Percentiles rank a stretch among this genome's conserved stretches.
Evolutionary conservation across 805 yeast genomes (phyloP).

Genomic region (Cephaloascus fragrans): DNA sequence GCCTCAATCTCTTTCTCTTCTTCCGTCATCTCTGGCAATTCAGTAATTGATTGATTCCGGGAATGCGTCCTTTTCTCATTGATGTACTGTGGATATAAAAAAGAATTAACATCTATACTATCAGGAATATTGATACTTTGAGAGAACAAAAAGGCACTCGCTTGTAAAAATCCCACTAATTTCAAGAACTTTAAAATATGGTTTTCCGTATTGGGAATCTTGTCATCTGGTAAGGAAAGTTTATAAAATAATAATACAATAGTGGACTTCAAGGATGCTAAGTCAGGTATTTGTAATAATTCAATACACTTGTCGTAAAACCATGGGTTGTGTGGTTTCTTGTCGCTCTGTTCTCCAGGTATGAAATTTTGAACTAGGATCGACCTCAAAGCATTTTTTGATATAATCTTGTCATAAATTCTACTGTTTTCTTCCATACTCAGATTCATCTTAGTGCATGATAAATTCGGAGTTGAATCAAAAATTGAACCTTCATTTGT

Average conservation of each 20-base stretch:
- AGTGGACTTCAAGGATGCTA: not conserved
- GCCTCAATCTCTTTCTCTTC: slow-evolving; percentile 36
- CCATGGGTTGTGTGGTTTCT: not conserved
- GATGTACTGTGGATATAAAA: not conserved
- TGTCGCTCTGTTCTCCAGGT: not conserved
- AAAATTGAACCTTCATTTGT: not conserved
- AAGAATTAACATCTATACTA: not conserved
- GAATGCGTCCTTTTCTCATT: not conserved
- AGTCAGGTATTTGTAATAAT: not conserved
- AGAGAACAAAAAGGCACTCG: not conserved
- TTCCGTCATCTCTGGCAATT: slow-evolving; percentile 16
- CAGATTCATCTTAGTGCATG: too few species aligned
- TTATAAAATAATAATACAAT: too few species aligned
- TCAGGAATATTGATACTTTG: not conserved
- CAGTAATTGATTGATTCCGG: not conserved
- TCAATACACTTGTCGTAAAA: not conserved
- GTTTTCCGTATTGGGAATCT: not conserved
- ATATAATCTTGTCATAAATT: not conserved
- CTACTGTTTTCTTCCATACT: not conserved
- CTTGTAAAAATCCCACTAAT: not conserved
- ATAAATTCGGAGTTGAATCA: not conserved
- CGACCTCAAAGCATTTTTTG: not conserved
- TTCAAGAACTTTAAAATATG: not conserved
- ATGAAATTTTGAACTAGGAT: not conserved
- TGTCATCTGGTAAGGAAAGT: not conserved